Base-by-base conservation (phyloP, 2,329 filamentous ascomycete species). In the Stemphylium lycopersici region DNA sequence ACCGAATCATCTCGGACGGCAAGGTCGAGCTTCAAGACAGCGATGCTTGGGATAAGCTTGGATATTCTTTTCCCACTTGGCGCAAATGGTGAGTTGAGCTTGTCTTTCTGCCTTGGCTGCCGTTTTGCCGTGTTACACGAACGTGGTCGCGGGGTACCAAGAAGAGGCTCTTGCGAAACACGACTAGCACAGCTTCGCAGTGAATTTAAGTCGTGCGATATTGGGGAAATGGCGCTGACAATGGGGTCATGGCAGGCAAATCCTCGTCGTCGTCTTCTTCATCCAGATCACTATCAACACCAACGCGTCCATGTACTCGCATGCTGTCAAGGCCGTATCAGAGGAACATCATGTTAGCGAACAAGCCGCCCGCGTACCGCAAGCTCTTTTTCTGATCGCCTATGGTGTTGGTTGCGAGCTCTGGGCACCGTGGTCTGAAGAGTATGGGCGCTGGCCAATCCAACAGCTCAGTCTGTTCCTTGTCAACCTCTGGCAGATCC, bases 401-500 rank as follows among this genome's bases (percentile, higher is more conserved):
- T 84, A 84, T 10, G 65, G 42, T 3, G 83, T 84, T 58, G 76
- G 76, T 2, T 78, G 77, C 48, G 74, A 77, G 62, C 78, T 84
- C 2, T 84, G 82, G 82, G 82, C 82, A 2, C 82, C 82, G 0
- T 82, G 80, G 80, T 78, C 75, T 8, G 81, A 84, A 65, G 81
- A 84, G 55, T 78, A 81, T 43, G 82, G 82, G 13, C 75, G 82
- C n/a, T 79, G 76, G 75, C 75, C 75, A 3, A 78, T 83, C 48
- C 75, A 83, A 16, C 82, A 84, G 74, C 67, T 76, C 24, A 81
- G 78, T 49, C 69, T 84, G 20, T 75, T 79, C 51, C 68, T 84
- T 5, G 81, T 84, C 64, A 84, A 84, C 56, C 69, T 84, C n/a
- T 83, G 79, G 77, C 81, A 82, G 56, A 62, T 84, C 0, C 79